These are phyloP conservation scores for Euphorbia schlechtendalii DNA, from an alignment of 441 rosid genomes.

Conservation along the genomic window DNA sequence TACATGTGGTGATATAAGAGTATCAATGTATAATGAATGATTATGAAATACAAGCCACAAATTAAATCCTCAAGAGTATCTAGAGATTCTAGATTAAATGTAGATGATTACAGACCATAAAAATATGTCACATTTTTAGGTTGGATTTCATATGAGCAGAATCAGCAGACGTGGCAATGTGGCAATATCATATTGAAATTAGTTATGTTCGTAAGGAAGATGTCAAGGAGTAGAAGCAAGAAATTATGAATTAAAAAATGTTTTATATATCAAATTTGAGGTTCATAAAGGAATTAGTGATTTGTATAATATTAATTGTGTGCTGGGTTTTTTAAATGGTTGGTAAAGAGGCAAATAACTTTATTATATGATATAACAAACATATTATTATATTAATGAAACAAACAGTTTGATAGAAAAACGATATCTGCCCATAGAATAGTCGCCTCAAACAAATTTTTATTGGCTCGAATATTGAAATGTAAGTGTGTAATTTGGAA, in stretches of 20 bases:
- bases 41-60: not conserved
- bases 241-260: not conserved
- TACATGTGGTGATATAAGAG: not conserved
- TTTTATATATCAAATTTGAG: not conserved
- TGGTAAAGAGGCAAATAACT: too few species aligned
- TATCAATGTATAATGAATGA: not conserved
- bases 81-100: not conserved
- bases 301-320: not conserved
- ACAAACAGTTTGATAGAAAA: not conserved
- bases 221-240: conserved; percentile 34
- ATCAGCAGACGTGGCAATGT: too few species aligned
- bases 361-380: too few species aligned
- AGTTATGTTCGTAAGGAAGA: conserved; percentile 2
- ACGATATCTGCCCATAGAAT: not conserved
- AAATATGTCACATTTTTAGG: too few species aligned
- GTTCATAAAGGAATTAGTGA: conserved; percentile 3
- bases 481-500: too few species aligned
- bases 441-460: too few species aligned
- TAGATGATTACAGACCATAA: not conserved
- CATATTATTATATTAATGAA: not conserved
- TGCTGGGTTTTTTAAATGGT: too few species aligned
- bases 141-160: too few species aligned
- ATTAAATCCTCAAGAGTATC: not conserved
- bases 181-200: not conserved
- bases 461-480: too few species aligned